Conservation (phyloP, 495 filamentous ascomycete species). For the Aspergillus biplanus region DNA sequence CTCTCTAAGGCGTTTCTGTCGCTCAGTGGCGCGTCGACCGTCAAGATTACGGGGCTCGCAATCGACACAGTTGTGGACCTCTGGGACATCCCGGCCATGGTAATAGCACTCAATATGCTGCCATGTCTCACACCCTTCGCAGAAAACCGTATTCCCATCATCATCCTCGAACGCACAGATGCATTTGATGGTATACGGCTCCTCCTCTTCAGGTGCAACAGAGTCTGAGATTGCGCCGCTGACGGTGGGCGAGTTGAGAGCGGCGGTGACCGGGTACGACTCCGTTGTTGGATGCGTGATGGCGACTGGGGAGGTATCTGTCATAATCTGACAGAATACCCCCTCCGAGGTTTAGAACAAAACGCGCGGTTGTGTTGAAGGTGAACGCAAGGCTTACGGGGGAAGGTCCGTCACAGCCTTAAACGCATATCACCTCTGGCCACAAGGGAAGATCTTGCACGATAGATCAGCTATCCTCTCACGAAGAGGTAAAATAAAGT, state of each 20-base stretch:
- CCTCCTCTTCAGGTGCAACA: constrained; percentile 69
- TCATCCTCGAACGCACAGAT: constrained; percentile 91
- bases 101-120: constrained; percentile 98
- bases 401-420: constrained; percentile 34
- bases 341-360: constrained; percentile 51
- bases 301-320: constrained; percentile 71
- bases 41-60: constrained; percentile 80
- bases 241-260: constrained; percentile 53
- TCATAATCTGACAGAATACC: constrained; percentile 86
- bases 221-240: constrained; percentile 62
- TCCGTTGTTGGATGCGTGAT: constrained; percentile 64
- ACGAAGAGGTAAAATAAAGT: neutral
- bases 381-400: constrained; percentile 14
- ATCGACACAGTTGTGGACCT: constrained; percentile 83
- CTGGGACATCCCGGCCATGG: constrained; percentile 71
- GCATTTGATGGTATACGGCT: constrained; percentile 96
- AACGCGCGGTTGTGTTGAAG: constrained; percentile 26
- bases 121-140: constrained; percentile 95
- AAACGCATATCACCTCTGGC: constrained; percentile 39
- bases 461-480: neutral
- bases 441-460: neutral
- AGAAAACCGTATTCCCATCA: constrained; percentile 96
- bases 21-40: constrained; percentile 66
- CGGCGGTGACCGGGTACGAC: constrained; percentile 65
- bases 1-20: constrained; percentile 64